Base-by-base conservation (phyloP, 129 eudicot genomes). In the Chrysanthemum seticuspe region DNA sequence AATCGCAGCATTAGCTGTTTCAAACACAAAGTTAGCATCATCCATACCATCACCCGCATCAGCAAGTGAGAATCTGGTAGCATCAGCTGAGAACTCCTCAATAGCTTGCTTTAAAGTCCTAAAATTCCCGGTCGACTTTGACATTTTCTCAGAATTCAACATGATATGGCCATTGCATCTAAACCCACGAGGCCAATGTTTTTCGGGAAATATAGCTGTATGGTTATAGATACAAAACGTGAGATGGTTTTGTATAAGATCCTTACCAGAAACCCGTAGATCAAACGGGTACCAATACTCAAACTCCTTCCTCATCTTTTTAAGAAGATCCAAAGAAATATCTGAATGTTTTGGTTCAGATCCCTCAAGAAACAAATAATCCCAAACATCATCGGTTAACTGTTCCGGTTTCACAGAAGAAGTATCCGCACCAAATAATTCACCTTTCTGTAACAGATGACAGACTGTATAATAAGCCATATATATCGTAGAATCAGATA, bases 21-120 rank as follows among this genome's bases (percentile, higher is more conserved):
- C 97, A 74, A 91, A 91, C 13, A 91, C 97, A 48, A 91, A 91
- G 62, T 91, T 91, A 10, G 97, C 97, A 71, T 91, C 97, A 34
- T 91, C 97, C 87, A 91, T 88, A 1, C 96, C 90, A 65, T 89
- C 92, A 13, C 96, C 96, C 0, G 96, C 96, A 74, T 89, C 96
- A 36, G 96, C 96, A 78, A 89, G 96, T n/a, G 96, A 82, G 74
- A 89, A 89, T 65, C 96, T 60, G 2, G 96, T 89, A 60, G 96
- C 96, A 79, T 89, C 96, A 44, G 96, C 92, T 44, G 96, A 89
- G 52, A 89, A 91, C 66, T 91, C 97, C 59, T 86, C 85, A 48
- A 91, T 88, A 2, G 96, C 96, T 80, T 91, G 79, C n/a, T 87
- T 86, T 56, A 91, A 72, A 0, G 97, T 91, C 79, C 92, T 78